A percentile compares a stretch with the other conserved stretches of the same genome.
Conservation (phyloP, 257 asterid genomes). For the Capsicum pubescens region DNA sequence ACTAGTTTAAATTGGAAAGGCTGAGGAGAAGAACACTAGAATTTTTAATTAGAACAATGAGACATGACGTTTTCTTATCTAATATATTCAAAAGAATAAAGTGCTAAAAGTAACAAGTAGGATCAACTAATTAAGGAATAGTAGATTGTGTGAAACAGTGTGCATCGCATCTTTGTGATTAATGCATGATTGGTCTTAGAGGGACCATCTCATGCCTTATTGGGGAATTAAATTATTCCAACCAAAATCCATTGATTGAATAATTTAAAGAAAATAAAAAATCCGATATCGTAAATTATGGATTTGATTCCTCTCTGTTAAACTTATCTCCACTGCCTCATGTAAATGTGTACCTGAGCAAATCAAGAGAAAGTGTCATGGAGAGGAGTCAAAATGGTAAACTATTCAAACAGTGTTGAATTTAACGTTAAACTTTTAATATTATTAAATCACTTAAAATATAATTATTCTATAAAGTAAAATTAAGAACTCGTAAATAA, state of each 20-base stretch:
- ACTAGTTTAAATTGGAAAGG: background rate
- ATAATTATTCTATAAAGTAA: background rate
- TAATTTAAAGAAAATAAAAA: background rate
- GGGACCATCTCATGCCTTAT: background rate
- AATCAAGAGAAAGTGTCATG: too few relatives aligned
- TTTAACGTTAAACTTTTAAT: background rate
- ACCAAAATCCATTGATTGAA: background rate
- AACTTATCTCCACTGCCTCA: too few relatives aligned
- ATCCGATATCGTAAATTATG: too few relatives aligned
- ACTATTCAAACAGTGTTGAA: background rate
- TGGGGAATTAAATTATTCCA: background rate
- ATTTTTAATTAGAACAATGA: conserved; percentile 11
- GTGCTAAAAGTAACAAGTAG: background rate
- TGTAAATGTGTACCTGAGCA: too few relatives aligned
- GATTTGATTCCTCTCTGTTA: too few relatives aligned
- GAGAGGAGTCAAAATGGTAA: too few relatives aligned
- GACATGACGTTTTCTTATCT: conserved; percentile 10
- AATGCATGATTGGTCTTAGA: background rate
- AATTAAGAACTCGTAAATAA: background rate
- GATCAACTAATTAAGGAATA: conserved; percentile 9
- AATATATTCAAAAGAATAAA: conserved; percentile 19
- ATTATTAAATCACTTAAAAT: background rate
- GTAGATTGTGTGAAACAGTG: background rate
- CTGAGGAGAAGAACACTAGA: background rate
- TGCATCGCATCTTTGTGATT: conserved; percentile 24